Evolutionary conservation across 306 rosid species (phyloP).

Genomic region (Cicer pinnatifidum): DNA sequence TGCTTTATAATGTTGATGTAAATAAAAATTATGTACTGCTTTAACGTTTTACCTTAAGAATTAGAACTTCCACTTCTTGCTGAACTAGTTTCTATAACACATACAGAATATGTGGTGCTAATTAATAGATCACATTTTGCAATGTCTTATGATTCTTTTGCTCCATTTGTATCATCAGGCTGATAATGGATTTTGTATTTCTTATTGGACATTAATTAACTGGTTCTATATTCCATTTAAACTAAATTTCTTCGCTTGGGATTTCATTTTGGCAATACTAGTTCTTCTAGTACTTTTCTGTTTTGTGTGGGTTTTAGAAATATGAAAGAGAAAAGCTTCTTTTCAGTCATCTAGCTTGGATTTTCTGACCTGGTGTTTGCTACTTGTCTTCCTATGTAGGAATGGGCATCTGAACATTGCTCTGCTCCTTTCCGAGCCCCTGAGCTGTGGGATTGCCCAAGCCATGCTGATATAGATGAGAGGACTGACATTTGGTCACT

Average conservation of each 20-base stretch:
- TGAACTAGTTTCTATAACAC: constrained; percentile 10
- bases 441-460: constrained; percentile 98
- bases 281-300: constrained; percentile 16
- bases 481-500: constrained; percentile 97
- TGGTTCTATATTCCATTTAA: constrained; percentile 4
- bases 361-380: constrained; percentile 37
- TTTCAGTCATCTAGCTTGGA: constrained; percentile 40
- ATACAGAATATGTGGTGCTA: background rate
- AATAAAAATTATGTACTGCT: background rate
- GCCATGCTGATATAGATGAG: constrained; percentile 84
- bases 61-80: constrained; percentile 10
- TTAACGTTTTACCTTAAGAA: background rate
- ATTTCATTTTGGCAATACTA: constrained; percentile 27
- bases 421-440: constrained; percentile 99
- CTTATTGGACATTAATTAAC: constrained; percentile 7
- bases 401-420: constrained; percentile 98
- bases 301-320: constrained; percentile 31
- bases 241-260: constrained; percentile 19
- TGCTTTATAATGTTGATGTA: background rate
- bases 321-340: constrained; percentile 39
- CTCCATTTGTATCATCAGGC: constrained; percentile 23
- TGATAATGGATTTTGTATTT: constrained; percentile 7
- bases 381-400: constrained; percentile 60
- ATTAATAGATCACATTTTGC: background rate
- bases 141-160: constrained; percentile 38